Evolutionary conservation across 2,329 filamentous ascomycete genomes (phyloP).

Genomic region (Colletotrichum orbiculare): DNA sequence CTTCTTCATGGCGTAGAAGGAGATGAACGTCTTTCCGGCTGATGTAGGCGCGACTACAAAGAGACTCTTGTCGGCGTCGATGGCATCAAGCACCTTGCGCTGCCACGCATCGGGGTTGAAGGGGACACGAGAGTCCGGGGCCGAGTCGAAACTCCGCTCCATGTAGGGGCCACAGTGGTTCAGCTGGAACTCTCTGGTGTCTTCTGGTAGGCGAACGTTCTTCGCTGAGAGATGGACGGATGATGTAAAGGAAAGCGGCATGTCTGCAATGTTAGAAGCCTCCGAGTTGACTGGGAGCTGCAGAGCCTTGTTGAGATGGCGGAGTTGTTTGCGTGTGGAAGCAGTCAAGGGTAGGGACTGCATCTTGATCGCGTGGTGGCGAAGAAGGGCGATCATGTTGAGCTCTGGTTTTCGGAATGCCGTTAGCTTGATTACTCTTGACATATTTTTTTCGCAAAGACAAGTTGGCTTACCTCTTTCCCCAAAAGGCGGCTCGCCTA

Average conservation of each 20-base stretch:
- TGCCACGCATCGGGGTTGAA: constrained; percentile 85
- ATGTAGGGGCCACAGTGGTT: constrained; percentile 77
- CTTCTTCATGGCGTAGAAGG: constrained; percentile 86
- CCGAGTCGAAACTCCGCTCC: constrained; percentile 78
- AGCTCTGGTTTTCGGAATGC: background rate
- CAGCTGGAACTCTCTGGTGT: constrained; percentile 68
- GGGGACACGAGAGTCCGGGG: constrained; percentile 72
- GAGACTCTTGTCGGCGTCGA: constrained; percentile 76
- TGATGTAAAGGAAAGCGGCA: constrained; percentile 3
- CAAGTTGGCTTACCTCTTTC: constrained; percentile 3
- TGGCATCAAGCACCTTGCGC: constrained; percentile 75
- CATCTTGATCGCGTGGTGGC: constrained; percentile 4
- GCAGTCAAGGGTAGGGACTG: background rate
- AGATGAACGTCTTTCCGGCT: constrained; percentile 86
- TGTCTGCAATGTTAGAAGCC: background rate
- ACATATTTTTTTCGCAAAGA: no score
- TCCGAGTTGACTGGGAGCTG: background rate
- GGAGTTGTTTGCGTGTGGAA: background rate
- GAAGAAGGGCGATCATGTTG: constrained; percentile 5
- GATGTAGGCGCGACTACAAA: constrained; percentile 83
- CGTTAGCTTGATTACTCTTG: no score
- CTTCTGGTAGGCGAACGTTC: background rate
- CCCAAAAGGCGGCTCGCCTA: background rate
- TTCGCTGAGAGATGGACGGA: background rate
- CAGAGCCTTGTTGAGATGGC: background rate